Base-by-base conservation (phyloP, 305 asterid species). In the Salvia sclarea region DNA sequence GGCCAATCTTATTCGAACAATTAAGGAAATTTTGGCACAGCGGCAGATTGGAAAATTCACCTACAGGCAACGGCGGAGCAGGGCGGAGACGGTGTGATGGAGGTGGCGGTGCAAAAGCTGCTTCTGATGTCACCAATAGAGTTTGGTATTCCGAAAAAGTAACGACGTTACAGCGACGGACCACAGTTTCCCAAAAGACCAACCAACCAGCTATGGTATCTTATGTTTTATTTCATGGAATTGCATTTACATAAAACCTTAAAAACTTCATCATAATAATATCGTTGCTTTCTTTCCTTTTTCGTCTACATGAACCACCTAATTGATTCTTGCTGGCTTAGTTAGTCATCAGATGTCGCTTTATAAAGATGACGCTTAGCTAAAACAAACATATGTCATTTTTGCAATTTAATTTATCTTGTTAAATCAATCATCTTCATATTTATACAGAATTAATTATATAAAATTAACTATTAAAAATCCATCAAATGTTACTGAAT, bases 91-190 rank as follows among this genome's bases (percentile, higher is more conserved):
- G n/a, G n/a, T n/a, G 68, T 11, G 69, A 57, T 21, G 9, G 38
- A 8, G 68, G 72, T 18, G 80, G 79, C 37, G 63, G 43, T 33
- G 67, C 49, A 13, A 55, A 61, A 69, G 53, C 17, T 28, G 71
- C 41, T 38, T 62, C 0, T 59, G 73, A 49, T 50, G 24, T 53
- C 9, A 35, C 9, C 4, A 21, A 30, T 53, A 68, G 73, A 31
- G 70, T 67, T 62, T 56, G 80, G 47, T 50, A 48, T 33, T 78
- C 68, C 53, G 14, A 43, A 69, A 41, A 66, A 40, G 73, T 57
- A 52, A 74, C 65, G 44, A 60, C 80, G 84, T 68, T 74, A 73
- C 64, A 74, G 75, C 77, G 28, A 71, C 76, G 80, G 79, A 61
- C 79, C 77, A 64, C 81, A 71, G 61, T 60, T 71, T 54, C 80